Percentiles rank a stretch among this genome's conserved stretches.
These are phyloP conservation scores for Boletus rubescentipes DNA, from an alignment of 768 basidiomycete species.

Conservation along the genomic window DNA sequence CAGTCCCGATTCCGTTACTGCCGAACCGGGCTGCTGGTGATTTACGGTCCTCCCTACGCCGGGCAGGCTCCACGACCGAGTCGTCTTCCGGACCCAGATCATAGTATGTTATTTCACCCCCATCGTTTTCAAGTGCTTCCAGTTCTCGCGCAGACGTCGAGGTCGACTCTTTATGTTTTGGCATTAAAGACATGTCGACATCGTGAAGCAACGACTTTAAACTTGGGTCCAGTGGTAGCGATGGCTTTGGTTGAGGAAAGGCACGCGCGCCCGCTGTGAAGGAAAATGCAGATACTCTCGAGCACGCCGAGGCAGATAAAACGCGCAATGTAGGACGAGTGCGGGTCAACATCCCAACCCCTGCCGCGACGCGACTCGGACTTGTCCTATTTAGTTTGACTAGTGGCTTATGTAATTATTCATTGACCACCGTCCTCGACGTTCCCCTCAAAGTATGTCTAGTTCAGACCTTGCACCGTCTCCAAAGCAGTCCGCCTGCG, in stretches of 20 bases:
- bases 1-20: slow-evolving; percentile 65
- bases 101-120: slow-evolving; percentile 32
- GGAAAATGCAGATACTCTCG: slow-evolving; percentile 26
- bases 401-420: slow-evolving; percentile 21
- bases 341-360: slow-evolving; percentile 24
- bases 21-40: slow-evolving; percentile 85
- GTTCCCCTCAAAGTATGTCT: slow-evolving; percentile 12
- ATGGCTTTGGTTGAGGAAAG: slow-evolving; percentile 51
- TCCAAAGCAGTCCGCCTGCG: slow-evolving; percentile 2
- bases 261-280: slow-evolving; percentile 32
- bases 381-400: too few species aligned
- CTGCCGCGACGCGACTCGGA: not conserved
- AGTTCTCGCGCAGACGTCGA: slow-evolving; percentile 47
- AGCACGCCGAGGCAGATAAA: slow-evolving; percentile 25
- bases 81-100: slow-evolving; percentile 36
- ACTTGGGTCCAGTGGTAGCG: slow-evolving; percentile 65
- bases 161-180: slow-evolving; percentile 28
- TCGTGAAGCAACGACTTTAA: slow-evolving; percentile 62
- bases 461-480: slow-evolving; percentile 8
- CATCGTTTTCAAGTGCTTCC: slow-evolving; percentile 45
- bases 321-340: slow-evolving; percentile 25
- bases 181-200: slow-evolving; percentile 60
- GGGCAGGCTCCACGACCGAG: slow-evolving; percentile 22
- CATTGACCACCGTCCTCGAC: not conserved
- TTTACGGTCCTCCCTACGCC: slow-evolving; percentile 46